A percentile compares a stretch with the other conserved stretches of the same genome.
phyloP scores from a whole-genome alignment of 176 grass and related monocot species.

The Sorghum bicolor region DNA sequence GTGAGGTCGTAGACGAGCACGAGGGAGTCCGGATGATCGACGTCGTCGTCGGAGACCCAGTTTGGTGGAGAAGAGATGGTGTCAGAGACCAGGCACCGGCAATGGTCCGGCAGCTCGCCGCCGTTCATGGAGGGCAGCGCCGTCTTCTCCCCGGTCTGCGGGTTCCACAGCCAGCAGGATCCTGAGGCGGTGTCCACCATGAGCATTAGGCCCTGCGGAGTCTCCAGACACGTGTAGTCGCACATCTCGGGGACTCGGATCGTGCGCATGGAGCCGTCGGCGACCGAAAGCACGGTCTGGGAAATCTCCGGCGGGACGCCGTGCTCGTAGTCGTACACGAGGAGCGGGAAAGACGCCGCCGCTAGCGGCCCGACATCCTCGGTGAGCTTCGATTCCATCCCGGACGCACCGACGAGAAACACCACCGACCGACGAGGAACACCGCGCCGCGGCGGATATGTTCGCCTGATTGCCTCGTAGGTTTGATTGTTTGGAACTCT shows the following conservation, averaged over 20 bases:
- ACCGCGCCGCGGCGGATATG: background rate
- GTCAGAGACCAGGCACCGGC: background rate
- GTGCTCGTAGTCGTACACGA: slow-evolving; percentile 5
- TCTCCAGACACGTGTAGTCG: background rate
- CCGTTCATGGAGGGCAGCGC: background rate
- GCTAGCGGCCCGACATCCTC: background rate
- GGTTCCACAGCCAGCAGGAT: background rate
- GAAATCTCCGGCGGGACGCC: background rate
- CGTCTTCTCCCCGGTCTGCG: background rate
- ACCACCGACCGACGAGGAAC: too few species aligned
- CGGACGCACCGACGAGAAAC: background rate
- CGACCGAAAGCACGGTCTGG: background rate
- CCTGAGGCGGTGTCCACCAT: background rate
- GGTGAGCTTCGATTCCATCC: background rate
- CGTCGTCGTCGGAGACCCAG: too few species aligned
- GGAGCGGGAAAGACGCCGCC: background rate
- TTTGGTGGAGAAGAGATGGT: background rate
- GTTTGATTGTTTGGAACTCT: background rate
- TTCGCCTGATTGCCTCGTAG: background rate
- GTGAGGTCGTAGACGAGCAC: background rate
- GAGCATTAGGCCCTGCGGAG: background rate
- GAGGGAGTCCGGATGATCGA: background rate
- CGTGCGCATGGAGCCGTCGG: background rate
- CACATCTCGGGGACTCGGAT: background rate
- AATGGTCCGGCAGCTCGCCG: background rate